phyloP scores from a whole-genome alignment of 225 moss, liverwort and hornwort species.

The Rhytidiadelphus loreus region DNA sequence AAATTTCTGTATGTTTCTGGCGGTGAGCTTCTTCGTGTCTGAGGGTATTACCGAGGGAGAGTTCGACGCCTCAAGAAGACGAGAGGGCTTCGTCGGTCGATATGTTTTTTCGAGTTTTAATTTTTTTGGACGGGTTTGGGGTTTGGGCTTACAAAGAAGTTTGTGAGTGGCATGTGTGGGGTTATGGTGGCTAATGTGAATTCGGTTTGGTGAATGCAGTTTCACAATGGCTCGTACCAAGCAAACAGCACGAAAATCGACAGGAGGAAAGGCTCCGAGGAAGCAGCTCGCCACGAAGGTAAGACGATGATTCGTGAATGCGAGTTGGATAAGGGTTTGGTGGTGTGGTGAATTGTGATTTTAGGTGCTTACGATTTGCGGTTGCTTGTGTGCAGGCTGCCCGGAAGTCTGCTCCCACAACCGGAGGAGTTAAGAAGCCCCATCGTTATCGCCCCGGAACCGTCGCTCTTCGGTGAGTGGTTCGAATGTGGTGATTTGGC shows the following conservation, averaged over 20 bases:
- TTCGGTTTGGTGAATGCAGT: neutral
- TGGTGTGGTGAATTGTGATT: neutral
- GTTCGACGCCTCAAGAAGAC: neutral
- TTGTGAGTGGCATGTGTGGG: neutral
- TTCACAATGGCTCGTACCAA: slow-evolving; percentile 61
- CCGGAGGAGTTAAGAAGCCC: slow-evolving; percentile 46
- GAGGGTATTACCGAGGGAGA: neutral
- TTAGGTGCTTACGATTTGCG: neutral
- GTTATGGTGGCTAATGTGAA: neutral
- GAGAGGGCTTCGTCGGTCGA: neutral
- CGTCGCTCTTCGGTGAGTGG: slow-evolving; percentile 31
- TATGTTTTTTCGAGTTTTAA: neutral
- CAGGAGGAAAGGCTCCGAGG: slow-evolving; percentile 64
- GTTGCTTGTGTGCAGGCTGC: slow-evolving; percentile 15
- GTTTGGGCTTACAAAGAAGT: neutral
- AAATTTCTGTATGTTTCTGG: neutral
- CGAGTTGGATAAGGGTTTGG: too few relatives aligned
- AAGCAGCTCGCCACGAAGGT: slow-evolving; percentile 69
- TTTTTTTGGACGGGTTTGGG: neutral
- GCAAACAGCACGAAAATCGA: slow-evolving; percentile 66
- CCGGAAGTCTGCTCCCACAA: slow-evolving; percentile 36
- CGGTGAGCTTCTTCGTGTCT: too few relatives aligned
- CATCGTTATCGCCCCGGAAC: slow-evolving; percentile 52
- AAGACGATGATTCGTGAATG: neutral
- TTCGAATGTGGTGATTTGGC: neutral